A percentile compares a stretch with the other conserved stretches of the same genome.
phyloP scores from a whole-genome alignment of 2,329 filamentous ascomycete species.

The Raffaelea albimanens region DNA sequence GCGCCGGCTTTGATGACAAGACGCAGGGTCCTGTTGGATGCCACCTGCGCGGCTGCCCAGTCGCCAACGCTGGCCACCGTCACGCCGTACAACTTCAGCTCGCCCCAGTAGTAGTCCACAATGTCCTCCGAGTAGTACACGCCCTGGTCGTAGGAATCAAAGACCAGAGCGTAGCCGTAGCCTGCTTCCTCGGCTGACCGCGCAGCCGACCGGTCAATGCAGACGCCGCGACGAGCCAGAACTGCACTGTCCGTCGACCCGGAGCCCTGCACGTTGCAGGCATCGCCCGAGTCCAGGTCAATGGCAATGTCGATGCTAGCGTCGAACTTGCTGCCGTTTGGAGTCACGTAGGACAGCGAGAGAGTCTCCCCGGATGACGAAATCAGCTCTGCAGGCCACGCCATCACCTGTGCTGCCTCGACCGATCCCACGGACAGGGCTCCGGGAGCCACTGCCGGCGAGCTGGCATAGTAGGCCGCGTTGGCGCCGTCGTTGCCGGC shows the following conservation, averaged over 20 bases:
- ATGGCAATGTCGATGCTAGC: not conserved
- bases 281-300: not conserved
- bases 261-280: not conserved
- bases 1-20: not conserved
- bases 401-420: constrained; percentile 9
- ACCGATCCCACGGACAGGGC: constrained; percentile 12
- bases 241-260: not conserved
- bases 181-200: not conserved
- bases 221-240: not conserved
- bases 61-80: not conserved
- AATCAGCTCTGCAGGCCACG: constrained; percentile 10
- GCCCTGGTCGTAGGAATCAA: not conserved
- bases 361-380: not conserved
- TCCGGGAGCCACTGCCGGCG: constrained; percentile 8
- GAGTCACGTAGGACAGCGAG: not conserved
- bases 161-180: not conserved
- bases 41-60: not conserved
- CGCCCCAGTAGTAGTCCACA: not conserved
- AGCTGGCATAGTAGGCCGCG: constrained; percentile 9
- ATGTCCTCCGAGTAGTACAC: not conserved
- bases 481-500: constrained; percentile 10
- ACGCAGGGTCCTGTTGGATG: not conserved
- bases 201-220: not conserved
- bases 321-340: not conserved
- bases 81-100: not conserved